Evolutionary conservation across 306 rosid species (phyloP).

Genomic region (Lotus japonicus): DNA sequence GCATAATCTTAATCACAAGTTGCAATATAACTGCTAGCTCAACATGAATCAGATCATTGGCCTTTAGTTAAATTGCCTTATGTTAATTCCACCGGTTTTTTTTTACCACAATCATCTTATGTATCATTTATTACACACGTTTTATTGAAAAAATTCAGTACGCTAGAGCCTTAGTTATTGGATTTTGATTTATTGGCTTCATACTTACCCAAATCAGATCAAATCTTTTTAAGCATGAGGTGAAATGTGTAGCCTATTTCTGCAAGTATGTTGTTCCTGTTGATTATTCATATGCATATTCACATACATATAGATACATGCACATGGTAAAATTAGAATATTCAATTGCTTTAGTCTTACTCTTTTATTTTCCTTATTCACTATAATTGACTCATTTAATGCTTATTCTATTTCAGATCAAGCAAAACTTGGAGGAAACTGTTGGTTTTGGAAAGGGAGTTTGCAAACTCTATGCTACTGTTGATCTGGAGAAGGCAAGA

Average conservation of each 20-base stretch:
- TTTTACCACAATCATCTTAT: not conserved
- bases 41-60: no score
- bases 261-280: not conserved
- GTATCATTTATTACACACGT: not conserved
- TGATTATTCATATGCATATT: not conserved
- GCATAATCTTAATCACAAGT: no score
- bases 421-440: no score
- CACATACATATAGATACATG: not conserved
- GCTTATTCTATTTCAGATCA: conserved; percentile 30
- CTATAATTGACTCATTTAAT: not conserved
- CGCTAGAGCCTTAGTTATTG: not conserved
- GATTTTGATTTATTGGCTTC: not conserved
- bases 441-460: no score
- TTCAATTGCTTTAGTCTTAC: not conserved
- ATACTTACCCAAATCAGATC: not conserved
- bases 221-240: not conserved
- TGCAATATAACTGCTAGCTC: no score
- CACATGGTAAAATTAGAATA: not conserved
- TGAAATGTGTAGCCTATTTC: no score
- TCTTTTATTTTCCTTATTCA: not conserved
- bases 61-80: no score
- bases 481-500: no score
- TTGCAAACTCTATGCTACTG: no score
- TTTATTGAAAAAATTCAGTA: not conserved
- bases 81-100: conserved; percentile 4